Percentiles rank a stretch among this genome's conserved stretches.
phyloP scores from a whole-genome alignment of 2,329 filamentous ascomycete species.

The Myriosclerotinia scirpicola region DNA sequence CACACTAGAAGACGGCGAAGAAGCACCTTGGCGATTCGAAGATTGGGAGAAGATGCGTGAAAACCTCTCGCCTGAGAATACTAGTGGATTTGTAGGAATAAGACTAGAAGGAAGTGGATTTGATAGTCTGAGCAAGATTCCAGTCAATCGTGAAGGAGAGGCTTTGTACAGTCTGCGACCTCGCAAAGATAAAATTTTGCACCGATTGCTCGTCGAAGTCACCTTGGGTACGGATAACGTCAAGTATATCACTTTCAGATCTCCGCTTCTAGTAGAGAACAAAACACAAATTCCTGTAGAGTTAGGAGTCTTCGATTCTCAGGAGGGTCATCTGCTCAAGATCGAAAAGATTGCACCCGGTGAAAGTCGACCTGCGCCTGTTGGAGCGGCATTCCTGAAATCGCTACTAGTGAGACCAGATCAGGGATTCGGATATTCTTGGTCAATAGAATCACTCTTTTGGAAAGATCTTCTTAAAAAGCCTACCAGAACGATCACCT shows the following conservation, averaged over 20 bases:
- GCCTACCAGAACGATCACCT: slow-evolving; percentile 84
- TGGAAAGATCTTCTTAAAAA: slow-evolving; percentile 88
- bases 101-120: slow-evolving; percentile 92
- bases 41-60: slow-evolving; percentile 96
- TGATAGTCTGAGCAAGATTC: slow-evolving; percentile 82
- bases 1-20: slow-evolving; percentile 82
- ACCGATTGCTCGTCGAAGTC: slow-evolving; percentile 89
- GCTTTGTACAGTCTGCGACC: slow-evolving; percentile 85
- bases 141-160: slow-evolving; percentile 92
- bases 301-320: slow-evolving; percentile 82
- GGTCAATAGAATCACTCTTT: slow-evolving; percentile 86
- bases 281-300: slow-evolving; percentile 96
- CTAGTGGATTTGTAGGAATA: slow-evolving; percentile 75
- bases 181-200: slow-evolving; percentile 78
- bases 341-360: slow-evolving; percentile 97
- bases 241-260: slow-evolving; percentile 95
- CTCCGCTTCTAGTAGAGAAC: slow-evolving; percentile 89
- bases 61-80: slow-evolving; percentile 80
- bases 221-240: slow-evolving; percentile 91
- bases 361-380: slow-evolving; percentile 83
- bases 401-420: slow-evolving; percentile 85
- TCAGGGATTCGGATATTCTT: slow-evolving; percentile 93
- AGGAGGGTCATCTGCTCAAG: slow-evolving; percentile 87
- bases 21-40: slow-evolving; percentile 94
- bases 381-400: slow-evolving; percentile 89